Percentiles rank a stretch among this genome's conserved stretches.
phyloP scores from a whole-genome alignment of 768 basidiomycete species.

The Rhodotorula sphaerocarpa region DNA sequence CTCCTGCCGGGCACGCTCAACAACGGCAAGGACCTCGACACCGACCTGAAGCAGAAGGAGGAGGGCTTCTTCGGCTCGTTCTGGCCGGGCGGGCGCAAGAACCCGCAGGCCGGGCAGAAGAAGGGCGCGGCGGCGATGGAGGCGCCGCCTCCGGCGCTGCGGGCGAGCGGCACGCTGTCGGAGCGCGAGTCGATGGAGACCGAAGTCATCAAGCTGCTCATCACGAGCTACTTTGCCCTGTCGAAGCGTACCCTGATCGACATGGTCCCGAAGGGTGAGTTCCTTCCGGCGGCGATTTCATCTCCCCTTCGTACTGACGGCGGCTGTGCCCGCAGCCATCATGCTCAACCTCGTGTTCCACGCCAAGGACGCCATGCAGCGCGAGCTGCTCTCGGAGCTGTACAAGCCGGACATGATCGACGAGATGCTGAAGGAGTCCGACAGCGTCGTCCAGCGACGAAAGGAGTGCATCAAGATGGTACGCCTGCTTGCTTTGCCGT shows the following conservation, averaged over 20 bases:
- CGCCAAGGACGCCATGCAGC: slow-evolving; percentile 89
- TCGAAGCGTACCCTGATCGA: slow-evolving; percentile 92
- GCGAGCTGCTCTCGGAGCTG: slow-evolving; percentile 85
- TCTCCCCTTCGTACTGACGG: slow-evolving; percentile 48
- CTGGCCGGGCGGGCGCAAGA: slow-evolving; percentile 55
- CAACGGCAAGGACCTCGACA: slow-evolving; percentile 89
- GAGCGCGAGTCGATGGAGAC: slow-evolving; percentile 98
- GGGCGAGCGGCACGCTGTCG: slow-evolving; percentile 79
- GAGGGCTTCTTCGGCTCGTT: slow-evolving; percentile 79
- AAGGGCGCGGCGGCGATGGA: slow-evolving; percentile 53
- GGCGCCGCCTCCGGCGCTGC: slow-evolving; percentile 73
- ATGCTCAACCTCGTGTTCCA: slow-evolving; percentile 70
- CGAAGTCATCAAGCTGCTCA: slow-evolving; percentile 97
- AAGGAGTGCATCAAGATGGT: slow-evolving; percentile 89
- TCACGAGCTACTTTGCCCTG: slow-evolving; percentile 54
- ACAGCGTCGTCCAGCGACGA: slow-evolving; percentile 75
- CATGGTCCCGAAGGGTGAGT: slow-evolving; percentile 76
- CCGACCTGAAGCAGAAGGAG: slow-evolving; percentile 81
- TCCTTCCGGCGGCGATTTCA: slow-evolving; percentile 44
- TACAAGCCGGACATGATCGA: slow-evolving; percentile 96
- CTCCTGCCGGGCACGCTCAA: slow-evolving; percentile 60
- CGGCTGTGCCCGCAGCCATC: slow-evolving; percentile 30
- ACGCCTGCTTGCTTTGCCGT: not conserved
- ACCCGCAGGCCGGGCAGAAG: slow-evolving; percentile 39
- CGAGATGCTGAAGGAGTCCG: slow-evolving; percentile 85